Evolutionary conservation across 192 early-diverging fungal species (phyloP).

Genomic region (Phlyctochytrium planicorne): DNA sequence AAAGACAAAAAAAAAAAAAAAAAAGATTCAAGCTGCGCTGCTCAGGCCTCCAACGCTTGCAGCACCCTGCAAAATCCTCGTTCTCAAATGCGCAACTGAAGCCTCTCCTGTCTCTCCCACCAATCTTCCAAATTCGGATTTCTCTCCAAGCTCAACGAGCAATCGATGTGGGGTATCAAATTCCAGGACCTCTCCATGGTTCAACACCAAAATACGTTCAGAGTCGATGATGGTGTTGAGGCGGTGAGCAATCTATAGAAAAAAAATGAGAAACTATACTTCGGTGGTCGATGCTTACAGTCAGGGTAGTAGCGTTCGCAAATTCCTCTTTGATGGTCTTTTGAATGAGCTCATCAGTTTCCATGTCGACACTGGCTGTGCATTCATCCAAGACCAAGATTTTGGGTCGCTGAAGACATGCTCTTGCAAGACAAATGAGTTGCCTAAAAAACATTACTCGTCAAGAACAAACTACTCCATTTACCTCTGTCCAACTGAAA

Average conservation of each 20-base stretch:
- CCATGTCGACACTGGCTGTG: constrained; percentile 51
- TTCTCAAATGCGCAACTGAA: constrained; percentile 53
- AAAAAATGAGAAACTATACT: constrained; percentile 52
- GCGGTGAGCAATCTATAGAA: constrained; percentile 40
- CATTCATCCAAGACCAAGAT: constrained; percentile 52
- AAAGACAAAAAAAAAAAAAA: no score
- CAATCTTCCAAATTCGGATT: constrained; percentile 52
- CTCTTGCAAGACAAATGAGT: constrained; percentile 2
- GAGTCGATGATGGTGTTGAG: constrained; percentile 47
- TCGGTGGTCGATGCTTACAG: constrained; percentile 61
- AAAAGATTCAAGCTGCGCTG: no score
- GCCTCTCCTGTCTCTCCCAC: constrained; percentile 64
- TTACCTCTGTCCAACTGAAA: constrained; percentile 74
- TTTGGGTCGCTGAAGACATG: constrained; percentile 10
- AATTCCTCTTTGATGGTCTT: constrained; percentile 39
- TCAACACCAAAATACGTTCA: constrained; percentile 44
- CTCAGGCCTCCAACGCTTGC: no score
- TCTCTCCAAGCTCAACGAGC: constrained; percentile 34
- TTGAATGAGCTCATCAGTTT: constrained; percentile 39
- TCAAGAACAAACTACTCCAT: no score
- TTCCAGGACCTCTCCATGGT: constrained; percentile 41
- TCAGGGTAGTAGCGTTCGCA: constrained; percentile 49
- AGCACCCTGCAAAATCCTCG: not conserved
- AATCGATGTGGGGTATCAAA: constrained; percentile 51
- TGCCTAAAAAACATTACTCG: no score